Base-by-base conservation (phyloP, 116 monocot species). In the Papilionanthe hybrid region DNA sequence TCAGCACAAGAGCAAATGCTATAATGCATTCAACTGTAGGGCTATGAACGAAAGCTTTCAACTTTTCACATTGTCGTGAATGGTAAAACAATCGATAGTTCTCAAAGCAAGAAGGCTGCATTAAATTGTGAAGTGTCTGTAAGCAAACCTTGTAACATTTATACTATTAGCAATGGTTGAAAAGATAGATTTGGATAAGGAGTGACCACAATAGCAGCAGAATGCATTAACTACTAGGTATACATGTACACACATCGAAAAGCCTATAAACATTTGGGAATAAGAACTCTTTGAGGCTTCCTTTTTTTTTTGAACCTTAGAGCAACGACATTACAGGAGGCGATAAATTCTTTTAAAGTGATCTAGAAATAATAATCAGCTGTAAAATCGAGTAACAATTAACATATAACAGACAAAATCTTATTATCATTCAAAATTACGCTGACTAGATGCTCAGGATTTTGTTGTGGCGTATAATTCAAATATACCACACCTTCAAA, bases 51-150 rank as follows among this genome's bases (percentile, higher is more conserved):
- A 99, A 95, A 72, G 81, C 83, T 87, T 99, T 99, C 71, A 99
- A 77, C 49, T 56, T 85, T 88, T 90, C 78, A 81, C 90, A 90
- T 5, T 76, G 71, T 53, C 43, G 72, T 67, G 95, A 91, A 90
- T 90, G 90, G 84, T 99, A 99, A 89, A 99, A 99, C 28, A 86
- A 77, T 78, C 95, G 99, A 85, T 82, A 99, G 72, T 78, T 82
- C 77, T 99, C 95, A 68, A 99, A 90, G 80, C 86, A 93, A 56
- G 99, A 90, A 77, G 90, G 93, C 99, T 99, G 90, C 87, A 88
- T 75, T 86, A 20, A 80, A 55, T 49, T 25, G 78, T 42, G 53
- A 43, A 82, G 76, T 49, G 23, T 77, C 67, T 71, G 12, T 17
- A 73, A 42, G 72, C 29, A 81, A 23, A 74, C 0, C 25, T 71